Base-by-base conservation (phyloP, 805 yeast genomes). In the Yarrowia osloensis region DNA sequence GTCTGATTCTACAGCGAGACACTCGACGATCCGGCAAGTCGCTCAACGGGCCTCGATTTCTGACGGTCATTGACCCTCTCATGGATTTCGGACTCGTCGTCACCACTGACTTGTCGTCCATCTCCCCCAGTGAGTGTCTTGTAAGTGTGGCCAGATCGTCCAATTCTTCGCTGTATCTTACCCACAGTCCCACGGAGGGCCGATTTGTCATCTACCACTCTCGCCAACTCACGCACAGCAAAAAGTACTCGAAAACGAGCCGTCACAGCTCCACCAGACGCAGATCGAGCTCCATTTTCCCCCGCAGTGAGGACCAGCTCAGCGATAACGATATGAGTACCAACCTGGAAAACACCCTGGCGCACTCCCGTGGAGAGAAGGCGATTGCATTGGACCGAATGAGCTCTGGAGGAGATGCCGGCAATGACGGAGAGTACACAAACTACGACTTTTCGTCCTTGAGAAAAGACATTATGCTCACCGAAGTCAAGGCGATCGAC, bases 61-160 rank as follows among this genome's bases (percentile, higher is more conserved):
- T 91, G 65, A 86, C 96, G 0, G 74, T 91, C 68, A 81, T 86
- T 0, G 96, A 90, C 73, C 94, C 97, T 0, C 77, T 88, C 69
- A 84, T 85, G 1, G 95, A 90, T 4, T 81, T 90, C 67, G 91
- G 96, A 2, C 78, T 85, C 4, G 83, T 91, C 4, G 85, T 86
- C 0, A 86, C 94, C 0, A 85, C 91, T 0, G 86, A 92, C 1
- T 86, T 89, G 0, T 84, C 91, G 0, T 83, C 86, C 2, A 84
- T 90, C 31, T 81, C 89, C 0, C 75, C 84, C 1, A 77, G 79
- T 57, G 95, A 89, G 72, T 82, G 81, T 65, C 74, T 89, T 33
- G 73, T 88, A 28, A 76, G 80, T 42, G 88, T 87, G 72, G 92
- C 91, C 0, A 67, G 70, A 5, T 67, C 73, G 3, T 75, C 82